phyloP scores from a whole-genome alignment of 208 protist species.

The Trypanosoma brucei region DNA sequence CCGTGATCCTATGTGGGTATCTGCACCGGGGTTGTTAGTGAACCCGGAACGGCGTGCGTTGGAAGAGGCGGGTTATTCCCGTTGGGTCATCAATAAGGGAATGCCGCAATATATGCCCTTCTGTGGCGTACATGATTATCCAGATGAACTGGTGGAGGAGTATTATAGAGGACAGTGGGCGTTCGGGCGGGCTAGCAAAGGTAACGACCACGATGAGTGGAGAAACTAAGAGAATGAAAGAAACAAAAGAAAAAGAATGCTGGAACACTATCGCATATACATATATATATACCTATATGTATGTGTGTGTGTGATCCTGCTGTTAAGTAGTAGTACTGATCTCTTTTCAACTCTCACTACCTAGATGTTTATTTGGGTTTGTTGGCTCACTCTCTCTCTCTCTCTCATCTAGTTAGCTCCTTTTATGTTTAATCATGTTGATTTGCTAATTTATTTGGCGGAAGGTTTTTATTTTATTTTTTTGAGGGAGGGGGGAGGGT shows the following conservation, averaged over 20 bases:
- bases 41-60: conserved; percentile 74
- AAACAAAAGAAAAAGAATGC: background rate
- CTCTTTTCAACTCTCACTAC: too few relatives aligned
- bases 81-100: conserved; percentile 83
- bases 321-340: too few relatives aligned
- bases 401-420: too few relatives aligned
- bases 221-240: conserved; percentile 40
- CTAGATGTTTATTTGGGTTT: too few relatives aligned
- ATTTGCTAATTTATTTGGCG: too few relatives aligned
- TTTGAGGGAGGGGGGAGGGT: too few relatives aligned
- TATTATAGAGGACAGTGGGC: conserved; percentile 89
- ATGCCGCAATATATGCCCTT: conserved; percentile 84
- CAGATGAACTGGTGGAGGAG: conserved; percentile 88
- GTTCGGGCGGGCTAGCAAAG: conserved; percentile 77
- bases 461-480: too few relatives aligned
- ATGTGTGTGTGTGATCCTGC: too few relatives aligned
- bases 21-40: conserved; percentile 58
- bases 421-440: too few relatives aligned
- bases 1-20: conserved; percentile 82
- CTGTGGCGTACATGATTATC: conserved; percentile 81
- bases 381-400: too few relatives aligned
- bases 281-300: too few relatives aligned
- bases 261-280: too few relatives aligned
- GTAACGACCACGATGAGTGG: conserved; percentile 90
- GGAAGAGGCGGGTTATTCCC: conserved; percentile 82